Evolutionary conservation across 495 filamentous ascomycete genomes (phyloP), one percentile per base, ranked within the genome.

Genomic region (Xylaria longipes): DNA sequence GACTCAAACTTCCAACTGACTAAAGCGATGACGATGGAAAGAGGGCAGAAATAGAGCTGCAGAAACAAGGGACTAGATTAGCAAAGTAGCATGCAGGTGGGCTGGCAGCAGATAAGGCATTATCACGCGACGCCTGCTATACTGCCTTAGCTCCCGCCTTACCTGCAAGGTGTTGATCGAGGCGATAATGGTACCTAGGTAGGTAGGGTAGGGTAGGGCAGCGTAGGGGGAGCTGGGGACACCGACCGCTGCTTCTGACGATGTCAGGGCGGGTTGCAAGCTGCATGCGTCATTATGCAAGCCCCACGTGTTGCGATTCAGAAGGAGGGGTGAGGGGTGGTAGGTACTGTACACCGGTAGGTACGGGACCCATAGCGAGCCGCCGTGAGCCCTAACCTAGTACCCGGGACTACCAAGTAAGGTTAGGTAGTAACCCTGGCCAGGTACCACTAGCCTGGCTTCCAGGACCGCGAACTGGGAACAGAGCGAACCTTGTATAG

Each of bases 251-350:
- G 66, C 63, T 60, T 62, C 29, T 22, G 45, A 65, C 25, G 39
- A 61, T 65, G 58, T 31, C 31, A 48, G 41, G 56, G 66, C 52
- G 52, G 66, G 33, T 52, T 60, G 66, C 41, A 27, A 12, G 27
- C n/a, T 48, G 66, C 37, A 60, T 69, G 66, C 66, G 66, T 69
- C 66, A 69, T 69, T 66, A 71, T 71, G 69, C 69, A 66, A 65
- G 69, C 61, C 69, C 69, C 69, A 71, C 69, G 69, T 66, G 69
- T 35, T 65, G n/a, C 33, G 11, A 50, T n/a, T n/a, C n/a, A 0
- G 33, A 7, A 29, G 31, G 69, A 20, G 56, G 52, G 43, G 57
- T 14, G 69, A 20, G 56, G 52, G 43, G 57, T 14, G 54, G 37
- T n/a, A 31, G 58, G 25, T 4, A 56, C 14, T n/a, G 27, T 31